Percentiles rank a stretch among this genome's conserved stretches.
Conservation (phyloP, 208 protist genomes). For the Leishmania gerbilli region DNA sequence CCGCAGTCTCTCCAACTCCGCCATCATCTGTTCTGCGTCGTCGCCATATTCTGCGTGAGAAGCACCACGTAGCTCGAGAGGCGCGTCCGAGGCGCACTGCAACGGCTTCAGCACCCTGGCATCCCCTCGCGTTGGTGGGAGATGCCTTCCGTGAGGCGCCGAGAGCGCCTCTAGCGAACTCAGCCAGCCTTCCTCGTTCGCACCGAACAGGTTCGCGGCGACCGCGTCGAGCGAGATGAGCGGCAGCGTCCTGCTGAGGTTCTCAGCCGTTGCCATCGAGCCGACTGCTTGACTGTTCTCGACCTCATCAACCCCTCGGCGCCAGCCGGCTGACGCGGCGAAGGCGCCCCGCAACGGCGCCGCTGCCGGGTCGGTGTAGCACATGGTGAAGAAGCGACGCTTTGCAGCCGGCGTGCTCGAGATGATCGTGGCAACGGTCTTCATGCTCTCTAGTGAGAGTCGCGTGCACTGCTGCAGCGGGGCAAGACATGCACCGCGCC, state of each 20-base stretch:
- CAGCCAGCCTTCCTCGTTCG: slow-evolving; percentile 1
- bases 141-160: neutral
- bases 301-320: neutral
- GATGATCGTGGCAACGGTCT: slow-evolving; percentile 1
- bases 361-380: neutral
- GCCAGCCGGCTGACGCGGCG: neutral
- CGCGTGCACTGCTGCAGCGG: slow-evolving; percentile 25
- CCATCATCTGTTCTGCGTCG: neutral
- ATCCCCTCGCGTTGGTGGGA: neutral
- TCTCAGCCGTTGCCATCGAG: neutral
- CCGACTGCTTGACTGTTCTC: neutral
- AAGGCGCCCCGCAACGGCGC: neutral
- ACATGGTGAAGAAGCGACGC: slow-evolving; percentile 2
- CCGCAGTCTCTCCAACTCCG: slow-evolving; percentile 20
- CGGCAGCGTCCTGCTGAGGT: neutral
- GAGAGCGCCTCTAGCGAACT: slow-evolving; percentile 12
- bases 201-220: slow-evolving; percentile 20
- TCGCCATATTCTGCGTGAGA: neutral
- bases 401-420: neutral
- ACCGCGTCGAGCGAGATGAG: slow-evolving; percentile 23
- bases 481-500: neutral
- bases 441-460: neutral
- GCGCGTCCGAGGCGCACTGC: neutral
- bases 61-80: neutral
- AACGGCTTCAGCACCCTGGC: neutral